Evolutionary conservation across 2,329 filamentous ascomycete species (phyloP).

Genomic region (Zasmidium cellare): DNA sequence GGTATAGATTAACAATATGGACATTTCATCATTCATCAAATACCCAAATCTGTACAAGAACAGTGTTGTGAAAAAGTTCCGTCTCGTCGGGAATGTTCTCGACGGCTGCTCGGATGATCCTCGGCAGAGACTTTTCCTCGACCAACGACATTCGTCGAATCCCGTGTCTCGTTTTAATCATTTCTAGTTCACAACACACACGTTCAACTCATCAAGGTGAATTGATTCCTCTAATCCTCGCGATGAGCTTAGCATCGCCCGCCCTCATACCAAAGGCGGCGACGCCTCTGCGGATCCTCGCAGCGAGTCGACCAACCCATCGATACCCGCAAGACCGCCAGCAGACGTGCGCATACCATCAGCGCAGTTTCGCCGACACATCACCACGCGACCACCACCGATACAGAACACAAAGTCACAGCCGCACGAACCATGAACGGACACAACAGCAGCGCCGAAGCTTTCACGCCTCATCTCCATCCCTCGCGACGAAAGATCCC

Average conservation of each 20-base stretch:
- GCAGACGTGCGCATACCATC: conserved; percentile 13
- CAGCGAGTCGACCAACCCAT: conserved; percentile 30
- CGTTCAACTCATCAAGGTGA: background rate
- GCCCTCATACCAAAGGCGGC: conserved; percentile 36
- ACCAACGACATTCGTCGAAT: background rate
- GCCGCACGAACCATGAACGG: conserved; percentile 28
- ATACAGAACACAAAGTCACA: conserved; percentile 13
- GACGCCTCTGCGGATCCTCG: conserved; percentile 34
- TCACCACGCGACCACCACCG: conserved; percentile 16
- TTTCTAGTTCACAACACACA: background rate
- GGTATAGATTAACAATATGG: too few species aligned
- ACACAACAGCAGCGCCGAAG: conserved; percentile 24
- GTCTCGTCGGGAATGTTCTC: background rate
- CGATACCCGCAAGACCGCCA: conserved; percentile 21
- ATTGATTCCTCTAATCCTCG: background rate
- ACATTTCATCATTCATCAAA: too few species aligned
- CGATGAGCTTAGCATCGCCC: conserved; percentile 39
- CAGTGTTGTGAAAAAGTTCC: background rate
- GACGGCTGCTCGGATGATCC: background rate
- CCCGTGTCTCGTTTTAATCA: background rate
- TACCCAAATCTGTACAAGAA: background rate
- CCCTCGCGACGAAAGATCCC: conserved; percentile 67
- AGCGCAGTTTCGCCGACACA: conserved; percentile 14
- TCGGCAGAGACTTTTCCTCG: background rate
- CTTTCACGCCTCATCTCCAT: conserved; percentile 62